These are phyloP conservation scores for Niebla homalea DNA, from an alignment of 495 filamentous ascomycete species.

Conservation along the genomic window DNA sequence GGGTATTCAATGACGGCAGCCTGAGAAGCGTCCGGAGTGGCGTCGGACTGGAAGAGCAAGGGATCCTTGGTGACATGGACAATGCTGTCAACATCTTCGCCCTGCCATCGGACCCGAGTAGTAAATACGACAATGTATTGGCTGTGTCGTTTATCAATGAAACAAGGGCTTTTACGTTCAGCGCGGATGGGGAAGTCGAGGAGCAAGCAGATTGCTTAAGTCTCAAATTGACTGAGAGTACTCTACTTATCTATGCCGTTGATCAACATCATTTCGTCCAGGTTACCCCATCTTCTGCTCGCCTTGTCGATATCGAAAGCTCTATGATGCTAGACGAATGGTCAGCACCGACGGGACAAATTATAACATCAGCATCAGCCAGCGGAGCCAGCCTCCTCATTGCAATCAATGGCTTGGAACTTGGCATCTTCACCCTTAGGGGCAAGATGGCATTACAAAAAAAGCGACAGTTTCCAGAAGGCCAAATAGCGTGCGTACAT, in stretches of 20 bases:
- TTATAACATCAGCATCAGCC: conserved; percentile 67
- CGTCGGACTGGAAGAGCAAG: conserved; percentile 82
- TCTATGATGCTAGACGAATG: conserved; percentile 57
- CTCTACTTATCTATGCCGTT: conserved; percentile 57
- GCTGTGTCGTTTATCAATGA: conserved; percentile 72
- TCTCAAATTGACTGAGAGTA: conserved; percentile 53
- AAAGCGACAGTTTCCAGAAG: conserved; percentile 47
- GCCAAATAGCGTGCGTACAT: conserved; percentile 76
- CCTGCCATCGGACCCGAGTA: conserved; percentile 35
- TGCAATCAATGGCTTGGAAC: conserved; percentile 52
- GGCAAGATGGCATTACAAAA: conserved; percentile 40
- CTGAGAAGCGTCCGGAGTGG: conserved; percentile 82
- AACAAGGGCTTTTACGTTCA: conserved; percentile 72
- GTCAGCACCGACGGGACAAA: conserved; percentile 39
- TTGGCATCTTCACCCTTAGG: conserved; percentile 52
- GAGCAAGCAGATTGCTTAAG: conserved; percentile 65
- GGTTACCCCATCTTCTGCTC: conserved; percentile 52
- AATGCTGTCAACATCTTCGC: conserved; percentile 60
- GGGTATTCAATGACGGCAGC: conserved; percentile 74
- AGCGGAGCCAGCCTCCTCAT: conserved; percentile 56
- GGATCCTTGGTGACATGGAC: conserved; percentile 66
- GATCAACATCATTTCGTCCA: conserved; percentile 55
- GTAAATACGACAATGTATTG: conserved; percentile 50
- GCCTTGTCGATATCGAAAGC: conserved; percentile 53
- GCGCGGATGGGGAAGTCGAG: conserved; percentile 62